These are phyloP conservation scores for Agastache rugosa DNA, from an alignment of 257 asterid genomes.

Conservation along the genomic window DNA sequence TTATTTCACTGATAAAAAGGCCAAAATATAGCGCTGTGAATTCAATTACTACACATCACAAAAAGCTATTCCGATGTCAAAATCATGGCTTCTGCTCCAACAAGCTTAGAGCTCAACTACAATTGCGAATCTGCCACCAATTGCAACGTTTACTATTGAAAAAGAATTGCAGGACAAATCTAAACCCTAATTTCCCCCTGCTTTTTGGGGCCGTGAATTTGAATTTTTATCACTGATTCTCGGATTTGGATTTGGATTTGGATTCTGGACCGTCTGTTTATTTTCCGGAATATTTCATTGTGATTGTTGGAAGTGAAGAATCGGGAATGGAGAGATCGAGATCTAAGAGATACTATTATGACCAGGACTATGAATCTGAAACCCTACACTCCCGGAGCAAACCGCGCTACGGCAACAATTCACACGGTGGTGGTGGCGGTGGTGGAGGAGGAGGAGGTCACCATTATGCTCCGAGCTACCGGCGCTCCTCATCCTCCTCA, in stretches of 20 bases:
- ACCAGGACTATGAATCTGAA: slow-evolving; percentile 79
- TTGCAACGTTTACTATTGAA: slow-evolving; percentile 15
- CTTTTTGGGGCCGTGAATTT: slow-evolving; percentile 16
- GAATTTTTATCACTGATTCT: slow-evolving; percentile 28
- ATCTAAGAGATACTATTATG: slow-evolving; percentile 79
- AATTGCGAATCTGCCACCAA: slow-evolving; percentile 28
- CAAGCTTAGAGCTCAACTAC: slow-evolving; percentile 33
- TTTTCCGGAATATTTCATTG: background rate
- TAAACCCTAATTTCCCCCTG: slow-evolving; percentile 52
- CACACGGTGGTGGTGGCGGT: slow-evolving; percentile 50
- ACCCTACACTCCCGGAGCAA: slow-evolving; percentile 62
- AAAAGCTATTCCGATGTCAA: slow-evolving; percentile 7
- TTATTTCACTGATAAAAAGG: slow-evolving; percentile 34
- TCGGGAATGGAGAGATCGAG: slow-evolving; percentile 79
- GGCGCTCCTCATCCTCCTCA: slow-evolving; percentile 45
- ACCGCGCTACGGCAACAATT: slow-evolving; percentile 53
- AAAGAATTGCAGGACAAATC: slow-evolving; percentile 34
- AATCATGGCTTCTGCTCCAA: slow-evolving; percentile 31
- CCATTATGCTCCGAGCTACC: slow-evolving; percentile 50
- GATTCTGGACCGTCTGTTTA: slow-evolving; percentile 20
- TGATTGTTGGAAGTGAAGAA: slow-evolving; percentile 26
- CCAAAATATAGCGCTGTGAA: slow-evolving; percentile 38
- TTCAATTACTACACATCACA: slow-evolving; percentile 36
- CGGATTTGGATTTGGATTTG: slow-evolving; percentile 32
- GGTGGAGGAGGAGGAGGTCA: slow-evolving; percentile 52